Evolutionary conservation across 2,329 filamentous ascomycete species (phyloP).

Genomic region (Aureobasidium sp.): DNA sequence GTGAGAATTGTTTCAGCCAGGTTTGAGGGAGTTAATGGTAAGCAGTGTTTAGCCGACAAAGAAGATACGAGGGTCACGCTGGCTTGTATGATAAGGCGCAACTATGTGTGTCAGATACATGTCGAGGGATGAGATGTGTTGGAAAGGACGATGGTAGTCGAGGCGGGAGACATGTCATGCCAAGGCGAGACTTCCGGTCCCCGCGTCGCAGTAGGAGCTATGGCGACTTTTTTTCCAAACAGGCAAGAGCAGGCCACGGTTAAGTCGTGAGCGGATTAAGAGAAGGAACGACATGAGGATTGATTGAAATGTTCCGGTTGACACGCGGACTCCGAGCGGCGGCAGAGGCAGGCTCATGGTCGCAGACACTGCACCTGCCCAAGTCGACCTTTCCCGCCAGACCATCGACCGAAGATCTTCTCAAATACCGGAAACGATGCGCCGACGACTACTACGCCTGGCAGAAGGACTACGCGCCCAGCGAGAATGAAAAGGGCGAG

Average conservation of each 20-base stretch:
- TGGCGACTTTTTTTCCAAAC: not conserved
- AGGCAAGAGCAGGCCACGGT: not conserved
- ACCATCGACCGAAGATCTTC: constrained; percentile 36
- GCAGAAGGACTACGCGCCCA: constrained; percentile 53
- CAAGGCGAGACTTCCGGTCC: not conserved
- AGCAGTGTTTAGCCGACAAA: not conserved
- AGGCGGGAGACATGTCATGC: not conserved
- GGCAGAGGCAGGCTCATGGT: constrained; percentile 27
- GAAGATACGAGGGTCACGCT: not conserved
- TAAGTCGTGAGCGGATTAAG: not conserved
- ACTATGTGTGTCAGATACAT: not conserved
- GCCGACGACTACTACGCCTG: constrained; percentile 85
- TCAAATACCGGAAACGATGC: constrained; percentile 63
- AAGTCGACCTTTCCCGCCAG: constrained; percentile 44
- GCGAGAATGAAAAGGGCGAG: constrained; percentile 34
- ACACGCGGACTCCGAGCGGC: constrained; percentile 15
- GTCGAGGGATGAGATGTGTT: too few relatives aligned
- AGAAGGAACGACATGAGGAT: constrained; percentile 11
- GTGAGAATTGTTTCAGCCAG: constrained; percentile 7
- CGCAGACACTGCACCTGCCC: constrained; percentile 42
- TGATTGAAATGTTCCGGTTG: constrained; percentile 13
- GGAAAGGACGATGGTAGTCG: not conserved
- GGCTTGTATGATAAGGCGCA: not conserved
- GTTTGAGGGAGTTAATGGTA: not conserved
- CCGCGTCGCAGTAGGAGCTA: constrained; percentile 1